These are phyloP conservation scores for Mortierella antarctica DNA, from an alignment of 192 early-diverging fungal genomes.

Conservation along the genomic window DNA sequence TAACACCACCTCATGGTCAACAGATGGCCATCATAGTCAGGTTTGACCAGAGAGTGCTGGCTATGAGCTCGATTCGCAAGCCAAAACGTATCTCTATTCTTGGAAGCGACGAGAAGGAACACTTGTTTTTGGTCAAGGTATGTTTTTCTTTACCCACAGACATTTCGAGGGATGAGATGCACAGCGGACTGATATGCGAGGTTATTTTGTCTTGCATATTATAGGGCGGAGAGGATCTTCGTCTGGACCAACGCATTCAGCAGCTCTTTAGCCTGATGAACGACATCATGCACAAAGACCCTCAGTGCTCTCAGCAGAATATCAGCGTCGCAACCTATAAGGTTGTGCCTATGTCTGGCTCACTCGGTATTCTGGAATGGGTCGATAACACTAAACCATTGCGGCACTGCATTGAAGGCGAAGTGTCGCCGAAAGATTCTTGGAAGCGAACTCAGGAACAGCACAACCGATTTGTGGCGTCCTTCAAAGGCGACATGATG, in stretches of 20 bases:
- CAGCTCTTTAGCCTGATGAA: slow-evolving; percentile 88
- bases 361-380: slow-evolving; percentile 84
- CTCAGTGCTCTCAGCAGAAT: slow-evolving; percentile 63
- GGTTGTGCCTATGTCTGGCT: slow-evolving; percentile 70
- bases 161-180: too few species aligned
- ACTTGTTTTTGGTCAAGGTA: slow-evolving; percentile 83
- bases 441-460: slow-evolving; percentile 53
- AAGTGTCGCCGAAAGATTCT: slow-evolving; percentile 55
- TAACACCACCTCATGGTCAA: slow-evolving; percentile 61
- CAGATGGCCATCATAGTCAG: slow-evolving; percentile 68
- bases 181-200: neutral
- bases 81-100: slow-evolving; percentile 78
- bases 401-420: slow-evolving; percentile 67
- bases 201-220: neutral
- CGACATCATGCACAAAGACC: slow-evolving; percentile 64
- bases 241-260: slow-evolving; percentile 82
- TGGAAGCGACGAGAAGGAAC: slow-evolving; percentile 79
- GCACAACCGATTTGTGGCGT: slow-evolving; percentile 62
- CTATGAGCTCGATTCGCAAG: slow-evolving; percentile 76
- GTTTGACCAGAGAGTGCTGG: slow-evolving; percentile 72
- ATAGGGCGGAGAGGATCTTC: slow-evolving; percentile 85
- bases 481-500: slow-evolving; percentile 57
- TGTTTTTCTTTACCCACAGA: neutral
- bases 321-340: slow-evolving; percentile 78
- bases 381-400: slow-evolving; percentile 77